These are phyloP conservation scores for Fusarium acutatum DNA, from an alignment of 2,329 filamentous ascomycete genomes.

Conservation along the genomic window DNA sequence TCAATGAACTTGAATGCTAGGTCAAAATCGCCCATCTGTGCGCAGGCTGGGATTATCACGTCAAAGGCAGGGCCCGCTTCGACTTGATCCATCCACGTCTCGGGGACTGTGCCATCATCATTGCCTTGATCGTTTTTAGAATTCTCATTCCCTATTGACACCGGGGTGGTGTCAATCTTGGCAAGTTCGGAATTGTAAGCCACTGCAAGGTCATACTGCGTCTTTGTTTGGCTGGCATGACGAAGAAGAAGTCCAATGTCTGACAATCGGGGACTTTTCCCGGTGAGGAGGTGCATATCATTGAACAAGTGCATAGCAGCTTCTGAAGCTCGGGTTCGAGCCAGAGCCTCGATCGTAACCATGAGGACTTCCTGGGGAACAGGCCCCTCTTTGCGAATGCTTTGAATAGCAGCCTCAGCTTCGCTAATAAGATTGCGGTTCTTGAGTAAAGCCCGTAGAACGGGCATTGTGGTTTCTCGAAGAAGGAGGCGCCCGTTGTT, in stretches of 20 bases:
- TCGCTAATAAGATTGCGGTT: conserved; percentile 56
- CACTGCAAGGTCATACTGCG: conserved; percentile 38
- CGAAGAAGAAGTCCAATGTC: conserved; percentile 46
- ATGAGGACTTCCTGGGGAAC: conserved; percentile 50
- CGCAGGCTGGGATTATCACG: conserved; percentile 44
- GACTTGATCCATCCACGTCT: conserved; percentile 12
- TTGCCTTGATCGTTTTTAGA: conserved; percentile 3
- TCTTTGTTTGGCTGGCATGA: conserved; percentile 39
- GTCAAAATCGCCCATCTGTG: conserved; percentile 43
- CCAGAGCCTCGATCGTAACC: conserved; percentile 48
- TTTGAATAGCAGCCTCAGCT: conserved; percentile 65
- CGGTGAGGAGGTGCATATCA: conserved; percentile 42
- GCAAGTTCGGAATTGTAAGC: conserved; percentile 43
- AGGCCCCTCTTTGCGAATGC: conserved; percentile 52
- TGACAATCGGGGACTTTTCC: conserved; percentile 36
- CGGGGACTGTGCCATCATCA: background rate
- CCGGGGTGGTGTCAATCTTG: conserved; percentile 1
- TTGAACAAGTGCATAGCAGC: conserved; percentile 47
- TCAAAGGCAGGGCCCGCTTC: conserved; percentile 31
- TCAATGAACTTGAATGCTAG: conserved; percentile 47
- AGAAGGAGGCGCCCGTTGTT: conserved; percentile 59
- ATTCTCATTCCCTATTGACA: background rate
- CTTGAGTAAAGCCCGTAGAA: conserved; percentile 65
- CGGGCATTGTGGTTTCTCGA: conserved; percentile 68
- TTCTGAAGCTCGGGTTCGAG: conserved; percentile 42